Percentiles rank a stretch among this genome's conserved stretches.
phyloP scores from a whole-genome alignment of 352 stramenopile species.

The Globisporangium mamillatum region DNA sequence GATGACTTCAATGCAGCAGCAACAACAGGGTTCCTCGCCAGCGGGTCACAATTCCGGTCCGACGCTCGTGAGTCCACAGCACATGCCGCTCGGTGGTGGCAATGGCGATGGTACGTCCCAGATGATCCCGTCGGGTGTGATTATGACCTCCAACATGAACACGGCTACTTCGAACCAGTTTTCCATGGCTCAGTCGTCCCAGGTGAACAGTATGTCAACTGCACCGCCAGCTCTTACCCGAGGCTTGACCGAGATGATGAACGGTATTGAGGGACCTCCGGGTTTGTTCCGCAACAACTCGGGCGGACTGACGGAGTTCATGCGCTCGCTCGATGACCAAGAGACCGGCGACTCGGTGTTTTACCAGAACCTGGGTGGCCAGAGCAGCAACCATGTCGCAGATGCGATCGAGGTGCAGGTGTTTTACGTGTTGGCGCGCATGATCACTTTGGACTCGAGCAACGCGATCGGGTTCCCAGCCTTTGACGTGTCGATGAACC shows the following conservation, averaged over 20 bases:
- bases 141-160: constrained; percentile 68
- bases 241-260: constrained; percentile 62
- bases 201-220: constrained; percentile 27
- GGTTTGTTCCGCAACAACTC: constrained; percentile 75
- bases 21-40: constrained; percentile 3
- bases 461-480: constrained; percentile 77
- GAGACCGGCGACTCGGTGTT: constrained; percentile 57
- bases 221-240: constrained; percentile 32
- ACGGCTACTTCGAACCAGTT: constrained; percentile 47
- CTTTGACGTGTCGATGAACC: constrained; percentile 63
- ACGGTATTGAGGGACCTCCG: constrained; percentile 66
- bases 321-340: constrained; percentile 72
- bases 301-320: constrained; percentile 72
- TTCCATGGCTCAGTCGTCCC: constrained; percentile 38
- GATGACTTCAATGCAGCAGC: constrained; percentile 32
- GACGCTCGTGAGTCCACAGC: constrained; percentile 50
- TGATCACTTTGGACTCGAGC: constrained; percentile 69
- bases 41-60: constrained; percentile 17
- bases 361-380: constrained; percentile 52
- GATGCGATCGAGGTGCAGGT: constrained; percentile 81
- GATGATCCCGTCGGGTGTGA: constrained; percentile 61
- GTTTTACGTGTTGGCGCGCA: constrained; percentile 73
- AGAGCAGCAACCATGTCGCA: constrained; percentile 41
- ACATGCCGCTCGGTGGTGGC: constrained; percentile 27
- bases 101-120: constrained; percentile 33